Percentiles rank a stretch among this genome's conserved stretches.
phyloP scores from a whole-genome alignment of 176 grass and related monocot genomes.

The Dactylis glomerata region DNA sequence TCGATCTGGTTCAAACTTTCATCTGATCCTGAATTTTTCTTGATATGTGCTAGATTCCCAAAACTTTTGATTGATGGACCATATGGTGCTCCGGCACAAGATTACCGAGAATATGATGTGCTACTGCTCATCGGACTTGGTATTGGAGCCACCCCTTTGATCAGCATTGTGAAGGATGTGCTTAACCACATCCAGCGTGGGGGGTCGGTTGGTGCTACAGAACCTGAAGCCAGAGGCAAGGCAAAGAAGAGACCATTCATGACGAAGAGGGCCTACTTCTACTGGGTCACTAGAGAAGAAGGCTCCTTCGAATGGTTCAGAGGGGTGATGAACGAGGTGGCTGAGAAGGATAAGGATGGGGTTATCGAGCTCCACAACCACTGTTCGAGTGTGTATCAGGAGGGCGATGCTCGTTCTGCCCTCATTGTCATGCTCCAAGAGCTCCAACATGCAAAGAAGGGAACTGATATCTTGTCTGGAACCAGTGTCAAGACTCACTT shows the following conservation, averaged over 20 bases:
- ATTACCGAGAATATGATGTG: conserved; percentile 85
- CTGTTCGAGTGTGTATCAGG: conserved; percentile 88
- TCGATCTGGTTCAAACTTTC: background rate
- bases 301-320: conserved; percentile 96
- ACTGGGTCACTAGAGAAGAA: conserved; percentile 94
- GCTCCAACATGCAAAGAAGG: conserved; percentile 84
- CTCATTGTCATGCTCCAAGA: conserved; percentile 95
- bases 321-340: conserved; percentile 94
- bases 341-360: conserved; percentile 73
- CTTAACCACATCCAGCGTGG: conserved; percentile 74
- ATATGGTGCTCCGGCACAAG: conserved; percentile 91
- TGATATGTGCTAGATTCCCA: conserved; percentile 59
- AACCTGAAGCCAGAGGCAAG: conserved; percentile 28
- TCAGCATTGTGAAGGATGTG: conserved; percentile 95
- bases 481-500: conserved; percentile 91
- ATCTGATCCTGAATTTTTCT: background rate
- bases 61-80: conserved; percentile 78
- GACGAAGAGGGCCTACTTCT: conserved; percentile 88
- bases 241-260: conserved; percentile 54
- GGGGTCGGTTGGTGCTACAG: conserved; percentile 35
- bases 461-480: conserved; percentile 82
- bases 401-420: conserved; percentile 86
- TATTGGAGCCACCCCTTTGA: conserved; percentile 94
- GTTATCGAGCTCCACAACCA: conserved; percentile 96
- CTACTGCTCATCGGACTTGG: conserved; percentile 82